Evolutionary conservation across 495 filamentous ascomycete species (phyloP).

Genomic region (Penicillium samsonianum): DNA sequence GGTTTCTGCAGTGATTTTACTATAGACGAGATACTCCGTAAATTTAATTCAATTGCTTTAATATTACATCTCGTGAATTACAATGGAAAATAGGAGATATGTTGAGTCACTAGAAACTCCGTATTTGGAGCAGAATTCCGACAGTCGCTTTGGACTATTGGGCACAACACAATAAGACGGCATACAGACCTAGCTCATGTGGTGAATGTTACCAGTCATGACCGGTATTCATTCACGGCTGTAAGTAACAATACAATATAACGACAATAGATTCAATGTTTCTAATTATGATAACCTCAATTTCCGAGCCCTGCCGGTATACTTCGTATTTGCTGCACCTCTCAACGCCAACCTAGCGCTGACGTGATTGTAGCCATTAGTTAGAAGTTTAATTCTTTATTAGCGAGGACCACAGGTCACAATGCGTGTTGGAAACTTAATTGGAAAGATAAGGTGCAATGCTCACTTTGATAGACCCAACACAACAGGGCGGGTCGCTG

Average conservation of each 20-base stretch:
- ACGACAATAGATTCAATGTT: not conserved
- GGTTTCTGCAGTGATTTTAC: conserved; percentile 9
- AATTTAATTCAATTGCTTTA: conserved; percentile 1
- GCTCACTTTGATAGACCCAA: conserved; percentile 15
- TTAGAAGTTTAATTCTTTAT: not conserved
- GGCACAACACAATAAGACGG: not conserved
- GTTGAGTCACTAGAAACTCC: not conserved
- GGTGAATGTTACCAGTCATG: conserved; percentile 9
- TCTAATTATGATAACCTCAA: conserved; percentile 13
- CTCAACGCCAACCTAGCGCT: conserved; percentile 6
- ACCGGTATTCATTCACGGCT: conserved; percentile 6
- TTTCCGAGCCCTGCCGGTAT: conserved; percentile 6
- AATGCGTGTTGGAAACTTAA: not conserved
- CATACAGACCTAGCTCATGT: not conserved
- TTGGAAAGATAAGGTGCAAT: conserved; percentile 22
- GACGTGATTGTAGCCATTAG: not conserved
- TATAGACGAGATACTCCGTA: conserved; percentile 12
- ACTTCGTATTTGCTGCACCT: conserved; percentile 6
- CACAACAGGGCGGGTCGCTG: conserved; percentile 5
- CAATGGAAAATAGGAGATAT: not conserved
- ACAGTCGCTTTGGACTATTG: not conserved
- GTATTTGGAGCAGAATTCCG: not conserved
- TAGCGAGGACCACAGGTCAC: conserved; percentile 4
- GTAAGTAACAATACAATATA: conserved; percentile 14
- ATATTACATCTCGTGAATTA: conserved; percentile 3